Evolutionary conservation across 164 flowering plant species (phyloP), one percentile per base, ranked within the genome.

Genomic region (Nymphaea thermarum): DNA sequence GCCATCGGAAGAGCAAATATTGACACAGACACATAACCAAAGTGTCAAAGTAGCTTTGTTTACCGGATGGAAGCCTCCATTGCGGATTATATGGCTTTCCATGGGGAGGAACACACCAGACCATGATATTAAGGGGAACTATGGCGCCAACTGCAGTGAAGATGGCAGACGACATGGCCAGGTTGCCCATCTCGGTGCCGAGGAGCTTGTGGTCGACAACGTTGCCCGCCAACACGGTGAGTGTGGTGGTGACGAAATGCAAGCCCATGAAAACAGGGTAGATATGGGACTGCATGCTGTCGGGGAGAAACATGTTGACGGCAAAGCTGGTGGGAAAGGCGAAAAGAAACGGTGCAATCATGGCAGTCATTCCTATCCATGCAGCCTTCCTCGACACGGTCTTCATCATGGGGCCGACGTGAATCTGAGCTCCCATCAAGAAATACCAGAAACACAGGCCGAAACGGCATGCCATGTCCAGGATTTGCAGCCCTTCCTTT

Each of bases 201-300:
- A 77, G 63, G 74, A 85, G 65, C 43, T 78, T 73, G 18, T 81
- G 76, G 18, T 85, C 84, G 4, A 43, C 44, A 17, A 84, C 77
- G 51, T 78, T 71, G 16, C 64, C 65, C 18, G 76, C 47, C 4
- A 82, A 47, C 57, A 74, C 82, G 0, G 82, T 77, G 70, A 83
- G 83, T 0, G 82, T 5, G 6, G 76, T 62, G 7, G 77, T 4
- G 42, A 75, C 64, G 6, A 73, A 60, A 43, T 41, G 36, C 14
- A 60, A 66, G 5, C 66, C 71, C 2, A 73, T 18, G 59, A 71
- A 4, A 45, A 36, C 12, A 5, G 64, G 43, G 43, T 60, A 25
- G 36, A 60, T 6, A 5, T 4, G 7, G 45, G 43, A 65, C 10
- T 65, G 42, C 65, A 65, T 44, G 0, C 5, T 4, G 43, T 55